These are phyloP conservation scores for Coemansia sp. DNA, from an alignment of 192 early-diverging fungal species.

Conservation along the genomic window DNA sequence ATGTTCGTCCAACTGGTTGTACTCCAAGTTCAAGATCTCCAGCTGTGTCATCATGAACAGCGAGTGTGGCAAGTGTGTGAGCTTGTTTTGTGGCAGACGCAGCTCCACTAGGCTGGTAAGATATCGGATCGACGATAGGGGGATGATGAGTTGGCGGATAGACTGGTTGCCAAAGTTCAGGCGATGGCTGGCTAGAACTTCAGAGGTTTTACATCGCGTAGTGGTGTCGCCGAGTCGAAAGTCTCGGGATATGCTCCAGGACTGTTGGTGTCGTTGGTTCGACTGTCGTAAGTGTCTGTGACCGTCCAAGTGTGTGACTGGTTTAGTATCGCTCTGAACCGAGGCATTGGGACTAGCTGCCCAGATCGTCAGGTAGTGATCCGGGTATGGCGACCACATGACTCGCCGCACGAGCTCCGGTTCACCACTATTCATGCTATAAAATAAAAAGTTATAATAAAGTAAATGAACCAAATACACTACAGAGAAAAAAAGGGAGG, in stretches of 20 bases:
- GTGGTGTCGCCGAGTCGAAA: slow-evolving; percentile 1
- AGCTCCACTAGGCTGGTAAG: slow-evolving; percentile 34
- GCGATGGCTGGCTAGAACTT: slow-evolving; percentile 38
- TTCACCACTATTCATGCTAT: not conserved
- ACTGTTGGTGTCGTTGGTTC: slow-evolving; percentile 11
- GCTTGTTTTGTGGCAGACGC: slow-evolving; percentile 48
- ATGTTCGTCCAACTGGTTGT: slow-evolving; percentile 31
- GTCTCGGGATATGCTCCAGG: slow-evolving; percentile 45
- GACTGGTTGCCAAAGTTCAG: slow-evolving; percentile 46
- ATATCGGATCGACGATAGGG: slow-evolving; percentile 17
- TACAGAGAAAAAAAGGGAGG: not conserved
- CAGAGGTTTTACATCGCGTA: slow-evolving; percentile 17
- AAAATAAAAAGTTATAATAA: slow-evolving; percentile 2
- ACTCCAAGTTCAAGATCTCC: slow-evolving; percentile 47
- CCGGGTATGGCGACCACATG: slow-evolving; percentile 52
- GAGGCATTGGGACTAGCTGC: slow-evolving; percentile 10
- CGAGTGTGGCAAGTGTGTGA: slow-evolving; percentile 21
- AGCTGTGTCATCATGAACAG: slow-evolving; percentile 39
- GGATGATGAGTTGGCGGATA: slow-evolving; percentile 26
- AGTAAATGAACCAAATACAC: not conserved
- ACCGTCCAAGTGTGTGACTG: slow-evolving; percentile 13
- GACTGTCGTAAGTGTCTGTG: not conserved
- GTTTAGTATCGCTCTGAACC: not conserved
- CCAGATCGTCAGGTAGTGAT: slow-evolving; percentile 49
- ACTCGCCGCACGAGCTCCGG: not conserved